Evolutionary conservation across 192 early-diverging fungal species (phyloP).

Genomic region (Funneliformis geosporum): DNA sequence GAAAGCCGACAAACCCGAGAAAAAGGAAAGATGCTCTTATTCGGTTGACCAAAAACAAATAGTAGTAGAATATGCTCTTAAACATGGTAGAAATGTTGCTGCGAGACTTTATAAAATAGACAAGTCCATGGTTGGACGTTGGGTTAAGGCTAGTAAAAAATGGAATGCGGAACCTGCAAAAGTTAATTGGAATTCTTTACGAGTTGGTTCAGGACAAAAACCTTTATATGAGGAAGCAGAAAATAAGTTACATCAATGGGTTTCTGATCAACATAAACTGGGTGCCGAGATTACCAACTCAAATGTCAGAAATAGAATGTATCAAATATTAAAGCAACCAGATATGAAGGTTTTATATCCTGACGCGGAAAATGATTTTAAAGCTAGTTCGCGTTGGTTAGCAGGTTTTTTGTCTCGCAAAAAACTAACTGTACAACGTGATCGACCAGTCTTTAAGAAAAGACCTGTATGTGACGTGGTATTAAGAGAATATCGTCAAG

Average conservation of each 20-base stretch:
- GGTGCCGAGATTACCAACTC: background rate
- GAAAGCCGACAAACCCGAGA: background rate
- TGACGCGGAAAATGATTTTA: background rate
- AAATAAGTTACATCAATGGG: background rate
- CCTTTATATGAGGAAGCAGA: background rate
- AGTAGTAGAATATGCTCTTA: constrained; percentile 7
- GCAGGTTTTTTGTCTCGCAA: background rate
- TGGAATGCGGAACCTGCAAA: background rate
- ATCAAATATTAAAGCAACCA: background rate
- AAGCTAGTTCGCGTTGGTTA: constrained; percentile 1
- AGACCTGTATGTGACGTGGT: background rate
- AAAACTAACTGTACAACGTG: background rate
- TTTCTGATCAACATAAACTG: background rate
- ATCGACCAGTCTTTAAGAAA: background rate
- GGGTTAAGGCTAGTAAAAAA: constrained; percentile 6
- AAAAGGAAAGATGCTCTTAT: constrained; percentile 3
- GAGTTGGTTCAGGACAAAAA: constrained; percentile 11
- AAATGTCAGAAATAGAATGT: background rate
- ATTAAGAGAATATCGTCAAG: background rate
- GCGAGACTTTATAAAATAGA: constrained; percentile 12
- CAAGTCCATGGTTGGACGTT: background rate
- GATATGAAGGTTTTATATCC: background rate
- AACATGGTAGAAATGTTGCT: constrained; percentile 11
- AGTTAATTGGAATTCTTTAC: background rate
- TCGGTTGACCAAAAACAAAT: background rate